Conservation (phyloP, 2,329 filamentous ascomycete genomes). For the Penicillium sp. region DNA sequence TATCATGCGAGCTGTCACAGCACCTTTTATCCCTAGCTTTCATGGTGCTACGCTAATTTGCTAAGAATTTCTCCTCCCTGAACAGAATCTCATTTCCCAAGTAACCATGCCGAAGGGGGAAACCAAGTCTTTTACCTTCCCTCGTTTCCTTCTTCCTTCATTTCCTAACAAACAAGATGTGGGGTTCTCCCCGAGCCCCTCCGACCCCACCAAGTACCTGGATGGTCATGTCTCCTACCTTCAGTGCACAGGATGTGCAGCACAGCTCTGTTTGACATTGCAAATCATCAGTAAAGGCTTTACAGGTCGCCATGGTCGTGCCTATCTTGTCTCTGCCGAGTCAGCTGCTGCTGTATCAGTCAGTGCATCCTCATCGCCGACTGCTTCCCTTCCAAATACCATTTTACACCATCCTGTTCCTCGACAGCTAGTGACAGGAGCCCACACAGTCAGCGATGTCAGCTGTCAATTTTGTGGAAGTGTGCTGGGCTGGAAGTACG, state of each 20-base stretch:
- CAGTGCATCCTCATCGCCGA: conserved; percentile 28
- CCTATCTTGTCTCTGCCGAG: conserved; percentile 60
- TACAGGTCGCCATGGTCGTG: conserved; percentile 64
- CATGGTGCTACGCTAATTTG: background rate
- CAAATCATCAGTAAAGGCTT: conserved; percentile 67
- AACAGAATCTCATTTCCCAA: background rate
- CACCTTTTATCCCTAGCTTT: background rate
- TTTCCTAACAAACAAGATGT: conserved; percentile 38
- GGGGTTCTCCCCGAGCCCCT: conserved; percentile 11
- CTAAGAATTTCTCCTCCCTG: background rate
- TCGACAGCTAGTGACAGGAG: conserved; percentile 62
- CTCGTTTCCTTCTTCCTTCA: conserved; percentile 53
- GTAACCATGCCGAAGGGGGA: conserved; percentile 19
- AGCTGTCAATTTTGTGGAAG: conserved; percentile 57
- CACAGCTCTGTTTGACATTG: conserved; percentile 59
- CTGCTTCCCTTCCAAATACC: conserved; percentile 58
- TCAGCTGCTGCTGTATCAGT: conserved; percentile 32
- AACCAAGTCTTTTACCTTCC: conserved; percentile 36
- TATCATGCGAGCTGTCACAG: background rate
- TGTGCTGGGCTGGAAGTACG: conserved; percentile 66
- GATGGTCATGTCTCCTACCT: conserved; percentile 55
- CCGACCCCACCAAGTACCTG: conserved; percentile 37
- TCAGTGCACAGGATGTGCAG: conserved; percentile 59
- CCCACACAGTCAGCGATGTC: conserved; percentile 63
- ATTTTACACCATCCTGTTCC: conserved; percentile 57